phyloP scores from a whole-genome alignment of 2,329 filamentous ascomycete species.

The Claviceps sp. region DNA sequence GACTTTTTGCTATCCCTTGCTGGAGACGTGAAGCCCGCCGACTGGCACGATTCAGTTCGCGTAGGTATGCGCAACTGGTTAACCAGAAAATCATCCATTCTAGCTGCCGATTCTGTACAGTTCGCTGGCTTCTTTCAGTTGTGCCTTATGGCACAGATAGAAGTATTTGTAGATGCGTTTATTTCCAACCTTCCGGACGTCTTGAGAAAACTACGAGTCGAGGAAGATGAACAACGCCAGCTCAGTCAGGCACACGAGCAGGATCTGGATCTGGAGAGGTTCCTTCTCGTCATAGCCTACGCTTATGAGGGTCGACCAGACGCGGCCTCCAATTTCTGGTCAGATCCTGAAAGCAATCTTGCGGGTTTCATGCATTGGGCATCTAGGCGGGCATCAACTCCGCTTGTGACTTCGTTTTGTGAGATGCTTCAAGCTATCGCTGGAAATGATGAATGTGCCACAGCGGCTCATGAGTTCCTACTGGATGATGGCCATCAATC shows the following conservation, averaged over 20 bases:
- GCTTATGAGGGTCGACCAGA: slow-evolving; percentile 78
- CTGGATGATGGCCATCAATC: slow-evolving; percentile 68
- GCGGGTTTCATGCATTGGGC: slow-evolving; percentile 95
- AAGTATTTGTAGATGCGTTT: slow-evolving; percentile 80
- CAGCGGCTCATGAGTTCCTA: slow-evolving; percentile 76
- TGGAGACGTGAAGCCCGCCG: slow-evolving; percentile 63
- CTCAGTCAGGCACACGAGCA: slow-evolving; percentile 51
- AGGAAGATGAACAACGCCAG: slow-evolving; percentile 79
- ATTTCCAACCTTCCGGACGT: slow-evolving; percentile 93
- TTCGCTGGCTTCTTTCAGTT: slow-evolving; percentile 62
- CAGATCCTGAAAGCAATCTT: slow-evolving; percentile 80
- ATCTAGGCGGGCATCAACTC: slow-evolving; percentile 87
- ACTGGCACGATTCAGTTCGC: slow-evolving; percentile 81
- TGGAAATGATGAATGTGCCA: slow-evolving; percentile 68
- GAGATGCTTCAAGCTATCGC: slow-evolving; percentile 89
- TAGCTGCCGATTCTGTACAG: slow-evolving; percentile 52
- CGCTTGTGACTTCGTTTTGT: slow-evolving; percentile 91
- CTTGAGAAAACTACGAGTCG: slow-evolving; percentile 68
- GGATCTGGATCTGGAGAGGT: slow-evolving; percentile 69
- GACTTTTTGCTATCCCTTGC: slow-evolving; percentile 82
- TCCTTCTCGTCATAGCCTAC: slow-evolving; percentile 84
- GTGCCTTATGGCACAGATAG: slow-evolving; percentile 66
- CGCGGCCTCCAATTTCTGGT: slow-evolving; percentile 81
- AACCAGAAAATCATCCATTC: slow-evolving; percentile 61
- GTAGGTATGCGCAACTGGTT: slow-evolving; percentile 71